phyloP scores from a whole-genome alignment of 2,329 filamentous ascomycete genomes.

The Bipolaris victoriae region DNA sequence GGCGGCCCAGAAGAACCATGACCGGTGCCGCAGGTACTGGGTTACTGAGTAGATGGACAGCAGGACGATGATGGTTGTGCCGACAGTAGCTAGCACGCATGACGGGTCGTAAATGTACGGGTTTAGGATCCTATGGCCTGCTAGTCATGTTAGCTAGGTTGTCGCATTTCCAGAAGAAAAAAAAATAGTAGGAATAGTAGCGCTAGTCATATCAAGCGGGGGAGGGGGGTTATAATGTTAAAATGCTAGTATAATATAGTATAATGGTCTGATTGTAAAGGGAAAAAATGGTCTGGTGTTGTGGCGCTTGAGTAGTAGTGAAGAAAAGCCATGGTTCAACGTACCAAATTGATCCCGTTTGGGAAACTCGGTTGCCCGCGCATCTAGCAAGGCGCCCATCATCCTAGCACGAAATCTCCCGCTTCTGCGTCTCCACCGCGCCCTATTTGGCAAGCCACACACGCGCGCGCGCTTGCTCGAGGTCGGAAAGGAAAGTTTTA shows the following conservation, averaged over 20 bases:
- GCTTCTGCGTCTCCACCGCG: background rate
- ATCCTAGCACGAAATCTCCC: conserved; percentile 4
- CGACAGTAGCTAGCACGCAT: conserved; percentile 52
- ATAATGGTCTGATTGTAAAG: background rate
- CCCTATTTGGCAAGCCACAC: background rate
- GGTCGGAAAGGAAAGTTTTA: background rate
- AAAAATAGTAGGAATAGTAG: too few relatives aligned
- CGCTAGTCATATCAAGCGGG: background rate
- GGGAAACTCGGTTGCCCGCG: conserved; percentile 6
- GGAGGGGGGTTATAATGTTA: background rate
- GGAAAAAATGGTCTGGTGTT: background rate
- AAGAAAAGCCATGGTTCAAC: background rate
- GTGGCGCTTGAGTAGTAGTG: background rate
- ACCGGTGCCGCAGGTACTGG: conserved; percentile 43
- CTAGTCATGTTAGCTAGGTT: background rate
- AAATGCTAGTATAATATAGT: background rate
- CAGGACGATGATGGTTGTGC: conserved; percentile 51
- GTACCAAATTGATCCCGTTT: conserved; percentile 6
- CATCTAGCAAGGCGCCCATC: conserved; percentile 1
- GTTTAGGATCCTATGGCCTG: conserved; percentile 35
- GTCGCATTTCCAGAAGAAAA: too few relatives aligned
- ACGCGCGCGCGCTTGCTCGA: background rate
- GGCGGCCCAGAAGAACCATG: conserved; percentile 48
- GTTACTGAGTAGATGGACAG: conserved; percentile 41
- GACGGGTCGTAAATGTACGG: conserved; percentile 60